Percentiles rank a stretch among this genome's conserved stretches.
phyloP scores from a whole-genome alignment of 495 filamentous ascomycete species.

The Darksidea phi region DNA sequence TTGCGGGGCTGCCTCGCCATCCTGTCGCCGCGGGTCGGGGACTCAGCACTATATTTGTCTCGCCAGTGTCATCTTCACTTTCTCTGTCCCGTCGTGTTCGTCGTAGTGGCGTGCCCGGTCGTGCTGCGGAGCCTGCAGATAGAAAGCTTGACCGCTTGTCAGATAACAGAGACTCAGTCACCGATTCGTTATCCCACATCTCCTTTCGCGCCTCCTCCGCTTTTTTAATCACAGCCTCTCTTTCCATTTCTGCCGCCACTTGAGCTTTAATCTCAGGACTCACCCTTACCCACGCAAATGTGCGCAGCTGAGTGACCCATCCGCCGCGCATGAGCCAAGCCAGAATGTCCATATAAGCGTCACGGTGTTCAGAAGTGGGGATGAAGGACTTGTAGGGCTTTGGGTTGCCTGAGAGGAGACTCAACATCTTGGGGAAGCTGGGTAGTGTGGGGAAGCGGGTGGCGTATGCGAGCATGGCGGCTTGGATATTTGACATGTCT shows the following conservation, averaged over 20 bases:
- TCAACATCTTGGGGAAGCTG: slow-evolving; percentile 78
- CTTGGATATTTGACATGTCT: slow-evolving; percentile 68
- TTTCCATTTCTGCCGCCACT: slow-evolving; percentile 57
- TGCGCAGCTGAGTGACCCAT: slow-evolving; percentile 88
- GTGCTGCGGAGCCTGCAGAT: not conserved
- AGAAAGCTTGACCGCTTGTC: slow-evolving; percentile 22
- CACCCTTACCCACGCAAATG: slow-evolving; percentile 77
- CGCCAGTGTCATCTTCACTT: slow-evolving; percentile 13
- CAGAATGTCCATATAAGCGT: slow-evolving; percentile 81
- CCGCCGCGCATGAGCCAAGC: slow-evolving; percentile 89
- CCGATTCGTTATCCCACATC: slow-evolving; percentile 22
- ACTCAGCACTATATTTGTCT: slow-evolving; percentile 11
- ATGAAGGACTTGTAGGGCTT: slow-evolving; percentile 77
- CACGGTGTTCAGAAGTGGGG: slow-evolving; percentile 84
- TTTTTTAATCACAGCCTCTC: slow-evolving; percentile 43
- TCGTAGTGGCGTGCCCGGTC: slow-evolving; percentile 20
- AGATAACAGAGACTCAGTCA: slow-evolving; percentile 14
- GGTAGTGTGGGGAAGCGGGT: slow-evolving; percentile 76
- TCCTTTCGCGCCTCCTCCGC: slow-evolving; percentile 14
- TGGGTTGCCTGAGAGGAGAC: slow-evolving; percentile 70
- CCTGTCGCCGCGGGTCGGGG: slow-evolving; percentile 6
- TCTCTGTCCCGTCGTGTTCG: not conserved
- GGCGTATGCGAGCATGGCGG: slow-evolving; percentile 71
- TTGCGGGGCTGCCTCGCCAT: slow-evolving; percentile 18
- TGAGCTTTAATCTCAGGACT: slow-evolving; percentile 61